Evolutionary conservation across 331 rosid species (phyloP).

Genomic region (Pyracantha coccinea): DNA sequence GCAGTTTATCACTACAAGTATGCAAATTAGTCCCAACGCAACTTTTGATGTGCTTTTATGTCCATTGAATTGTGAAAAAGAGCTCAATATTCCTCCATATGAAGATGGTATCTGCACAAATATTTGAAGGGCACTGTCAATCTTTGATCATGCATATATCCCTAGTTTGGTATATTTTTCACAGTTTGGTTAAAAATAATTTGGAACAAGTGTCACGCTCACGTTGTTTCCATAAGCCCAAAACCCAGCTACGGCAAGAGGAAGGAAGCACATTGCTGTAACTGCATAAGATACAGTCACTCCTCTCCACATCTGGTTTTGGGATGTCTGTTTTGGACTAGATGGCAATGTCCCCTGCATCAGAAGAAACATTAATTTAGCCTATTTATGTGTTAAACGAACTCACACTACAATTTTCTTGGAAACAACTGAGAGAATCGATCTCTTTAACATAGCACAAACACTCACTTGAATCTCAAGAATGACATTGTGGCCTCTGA

Average conservation of each 20-base stretch:
- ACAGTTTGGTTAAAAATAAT: neutral
- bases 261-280: conserved; percentile 42
- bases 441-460: too few species aligned
- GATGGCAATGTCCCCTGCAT: conserved; percentile 72
- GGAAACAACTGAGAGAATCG: too few species aligned
- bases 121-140: neutral
- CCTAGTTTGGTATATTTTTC: neutral
- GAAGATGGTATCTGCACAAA: conserved; percentile 24
- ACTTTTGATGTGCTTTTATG: conserved; percentile 22
- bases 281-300: conserved; percentile 39
- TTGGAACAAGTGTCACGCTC: neutral
- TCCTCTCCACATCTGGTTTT: conserved; percentile 37
- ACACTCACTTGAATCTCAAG: conserved; percentile 69
- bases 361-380: neutral
- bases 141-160: neutral
- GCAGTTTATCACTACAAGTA: conserved; percentile 29
- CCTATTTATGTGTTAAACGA: neutral
- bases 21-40: conserved; percentile 34
- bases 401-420: too few species aligned
- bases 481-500: conserved; percentile 67
- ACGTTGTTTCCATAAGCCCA: conserved; percentile 68
- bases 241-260: conserved; percentile 50
- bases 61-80: conserved; percentile 27
- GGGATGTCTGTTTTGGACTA: conserved; percentile 22
- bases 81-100: conserved; percentile 22